Base-by-base conservation (phyloP, 345 rosid species). In the Eucalyptus polybractea region DNA sequence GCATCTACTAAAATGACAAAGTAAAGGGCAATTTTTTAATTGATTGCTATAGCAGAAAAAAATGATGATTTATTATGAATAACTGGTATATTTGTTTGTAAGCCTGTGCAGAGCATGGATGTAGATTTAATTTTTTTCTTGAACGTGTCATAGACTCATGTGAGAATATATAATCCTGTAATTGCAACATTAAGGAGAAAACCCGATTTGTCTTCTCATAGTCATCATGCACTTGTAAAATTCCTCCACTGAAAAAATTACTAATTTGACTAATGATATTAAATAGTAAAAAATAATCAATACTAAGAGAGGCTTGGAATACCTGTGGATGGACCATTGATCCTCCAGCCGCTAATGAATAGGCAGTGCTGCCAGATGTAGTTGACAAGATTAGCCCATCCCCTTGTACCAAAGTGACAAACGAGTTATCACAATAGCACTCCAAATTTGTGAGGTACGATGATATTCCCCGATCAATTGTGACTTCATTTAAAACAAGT, bases 281-380 rank as follows among this genome's bases (percentile, higher is more conserved):
- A 31, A 31, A 31, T 65, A n/a, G 76, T 21, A 17, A 54, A 31
- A 86, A 86, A 15, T 15, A 15, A 24, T 50, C 31, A 47, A n/a
- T 27, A 12, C 13, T 13, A 40, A 19, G 80, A 24, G 83, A 76
- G n/a, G 85, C n/a, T 50, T 56, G 44, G 44, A 47, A 76, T 76
- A 96, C 99, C 98, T 98, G 99, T 24, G 99, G 99, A 91, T 98
- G 99, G 88, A 98, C 99, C 99, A 98, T 97, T 89, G 99, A 98
- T 85, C 99, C 99, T 89, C 99, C 99, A 86, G 99, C 99, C 24
- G 99, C 99, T 90, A 98, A 94, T 11, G 99, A 98, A 90, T 98
- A 98, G 62, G 99, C 99, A 40, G 99, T 98, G 93, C 99, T 98
- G 69, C 99, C 99, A 87, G 99, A 97, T 88, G 99, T 98, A 17